phyloP scores from a whole-genome alignment of 2,329 filamentous ascomycete genomes.

The Monosporascus sp. region DNA sequence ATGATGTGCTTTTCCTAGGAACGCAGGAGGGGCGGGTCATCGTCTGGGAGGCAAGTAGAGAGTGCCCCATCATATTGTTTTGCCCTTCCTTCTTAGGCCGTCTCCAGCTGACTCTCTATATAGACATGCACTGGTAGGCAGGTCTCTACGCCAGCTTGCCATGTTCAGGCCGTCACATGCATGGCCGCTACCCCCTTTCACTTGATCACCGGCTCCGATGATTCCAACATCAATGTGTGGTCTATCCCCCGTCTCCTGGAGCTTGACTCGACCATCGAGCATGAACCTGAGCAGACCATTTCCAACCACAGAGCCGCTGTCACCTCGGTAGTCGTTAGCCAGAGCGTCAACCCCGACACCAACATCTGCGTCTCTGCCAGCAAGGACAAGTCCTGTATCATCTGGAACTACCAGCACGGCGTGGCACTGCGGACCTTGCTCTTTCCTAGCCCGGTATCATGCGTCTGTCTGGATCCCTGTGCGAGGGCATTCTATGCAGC shows the following conservation, averaged over 20 bases:
- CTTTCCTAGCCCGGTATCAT: conserved; percentile 67
- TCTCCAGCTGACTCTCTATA: conserved; percentile 12
- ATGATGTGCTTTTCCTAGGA: conserved; percentile 70
- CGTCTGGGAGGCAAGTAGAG: conserved; percentile 74
- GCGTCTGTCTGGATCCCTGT: conserved; percentile 72
- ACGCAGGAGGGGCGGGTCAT: conserved; percentile 82
- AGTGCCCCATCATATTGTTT: conserved; percentile 5
- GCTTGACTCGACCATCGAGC: conserved; percentile 46
- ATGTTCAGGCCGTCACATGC: conserved; percentile 75
- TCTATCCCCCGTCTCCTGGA: conserved; percentile 69
- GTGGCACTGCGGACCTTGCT: conserved; percentile 75
- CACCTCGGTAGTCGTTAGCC: conserved; percentile 57
- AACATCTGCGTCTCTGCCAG: conserved; percentile 82
- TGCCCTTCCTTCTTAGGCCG: neutral
- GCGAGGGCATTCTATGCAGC: conserved; percentile 78
- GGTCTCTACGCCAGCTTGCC: conserved; percentile 68
- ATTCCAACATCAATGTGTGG: conserved; percentile 92
- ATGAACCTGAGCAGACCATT: conserved; percentile 70
- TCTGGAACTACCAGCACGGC: conserved; percentile 88
- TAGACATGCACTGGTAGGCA: conserved; percentile 71
- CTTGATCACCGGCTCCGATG: conserved; percentile 72
- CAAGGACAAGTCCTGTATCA: conserved; percentile 79
- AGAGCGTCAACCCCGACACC: conserved; percentile 61
- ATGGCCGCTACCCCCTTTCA: conserved; percentile 67
- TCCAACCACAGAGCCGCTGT: conserved; percentile 71